A percentile compares a stretch with the other conserved stretches of the same genome.
Conservation (phyloP, 2,329 filamentous ascomycete species). For the Aspergillus sp. region DNA sequence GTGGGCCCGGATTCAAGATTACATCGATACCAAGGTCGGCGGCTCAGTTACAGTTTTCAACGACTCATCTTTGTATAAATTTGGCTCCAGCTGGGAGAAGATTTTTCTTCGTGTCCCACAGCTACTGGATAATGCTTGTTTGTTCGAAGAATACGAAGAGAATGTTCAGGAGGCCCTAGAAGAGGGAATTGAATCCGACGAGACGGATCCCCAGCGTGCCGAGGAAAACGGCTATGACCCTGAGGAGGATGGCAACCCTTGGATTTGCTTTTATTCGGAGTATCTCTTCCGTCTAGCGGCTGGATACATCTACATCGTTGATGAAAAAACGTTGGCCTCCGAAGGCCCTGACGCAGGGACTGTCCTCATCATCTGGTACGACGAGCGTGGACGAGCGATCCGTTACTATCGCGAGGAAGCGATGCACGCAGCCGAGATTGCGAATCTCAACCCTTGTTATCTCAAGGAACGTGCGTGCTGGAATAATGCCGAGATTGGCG, state of each 20-base stretch:
- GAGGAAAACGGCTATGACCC: background rate
- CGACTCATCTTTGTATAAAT: background rate
- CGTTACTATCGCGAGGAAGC: background rate
- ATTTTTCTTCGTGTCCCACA: background rate
- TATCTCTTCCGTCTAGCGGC: too few relatives aligned
- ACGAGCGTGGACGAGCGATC: constrained; percentile 4
- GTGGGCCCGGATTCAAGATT: background rate
- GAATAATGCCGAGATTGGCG: background rate
- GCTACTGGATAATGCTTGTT: background rate
- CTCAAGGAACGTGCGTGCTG: constrained; percentile 4
- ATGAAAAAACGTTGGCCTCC: background rate
- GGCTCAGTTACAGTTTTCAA: background rate
- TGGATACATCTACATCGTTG: background rate
- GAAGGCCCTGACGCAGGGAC: constrained; percentile 4
- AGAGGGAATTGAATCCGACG: too few relatives aligned
- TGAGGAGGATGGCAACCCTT: background rate
- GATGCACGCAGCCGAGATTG: background rate
- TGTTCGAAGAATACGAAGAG: background rate
- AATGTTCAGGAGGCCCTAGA: too few relatives aligned
- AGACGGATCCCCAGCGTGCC: background rate
- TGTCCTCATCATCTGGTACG: constrained; percentile 10
- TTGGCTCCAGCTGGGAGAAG: background rate
- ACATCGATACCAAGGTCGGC: background rate
- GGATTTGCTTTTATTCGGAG: too few relatives aligned
- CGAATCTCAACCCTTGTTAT: background rate